These are phyloP conservation scores for Coemansia aciculifera DNA, from an alignment of 192 early-diverging fungal genomes.

Conservation along the genomic window DNA sequence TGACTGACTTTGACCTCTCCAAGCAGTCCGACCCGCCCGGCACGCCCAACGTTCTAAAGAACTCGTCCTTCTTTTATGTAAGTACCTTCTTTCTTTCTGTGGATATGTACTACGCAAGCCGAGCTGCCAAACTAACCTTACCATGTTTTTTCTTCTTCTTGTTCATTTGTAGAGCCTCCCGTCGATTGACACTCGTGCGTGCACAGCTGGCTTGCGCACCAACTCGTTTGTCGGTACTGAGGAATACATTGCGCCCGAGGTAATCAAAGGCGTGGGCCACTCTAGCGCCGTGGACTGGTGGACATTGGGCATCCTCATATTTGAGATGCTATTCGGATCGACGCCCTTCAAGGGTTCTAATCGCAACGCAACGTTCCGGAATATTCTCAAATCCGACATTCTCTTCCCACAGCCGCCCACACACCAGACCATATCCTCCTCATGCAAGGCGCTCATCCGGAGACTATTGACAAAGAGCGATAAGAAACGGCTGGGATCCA, in stretches of 20 bases:
- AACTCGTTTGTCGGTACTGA: constrained; percentile 99
- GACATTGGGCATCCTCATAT: constrained; percentile 96
- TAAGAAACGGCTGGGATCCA: constrained; percentile 78
- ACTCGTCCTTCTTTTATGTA: constrained; percentile 59
- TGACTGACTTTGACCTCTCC: constrained; percentile 97
- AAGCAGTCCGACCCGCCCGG: constrained; percentile 87
- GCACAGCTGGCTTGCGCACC: constrained; percentile 83
- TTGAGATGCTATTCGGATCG: constrained; percentile 95
- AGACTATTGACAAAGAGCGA: constrained; percentile 91
- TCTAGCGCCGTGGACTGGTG: constrained; percentile 97
- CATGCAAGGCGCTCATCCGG: constrained; percentile 74
- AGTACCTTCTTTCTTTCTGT: constrained; percentile 12
- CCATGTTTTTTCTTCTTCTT: not conserved
- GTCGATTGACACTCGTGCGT: constrained; percentile 83
- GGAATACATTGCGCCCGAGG: constrained; percentile 99
- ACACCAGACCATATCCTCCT: constrained; percentile 52
- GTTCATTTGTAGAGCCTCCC: constrained; percentile 54
- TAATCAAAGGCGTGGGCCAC: constrained; percentile 94
- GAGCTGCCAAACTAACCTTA: not conserved
- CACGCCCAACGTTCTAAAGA: constrained; percentile 68
- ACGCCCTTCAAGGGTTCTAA: constrained; percentile 97
- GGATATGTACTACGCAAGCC: not conserved
- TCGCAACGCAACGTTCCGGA: constrained; percentile 85
- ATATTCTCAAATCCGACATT: constrained; percentile 81
- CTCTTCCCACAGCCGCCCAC: constrained; percentile 65